Conservation (phyloP, 2,329 filamentous ascomycete species). For the Cryphonectria japonica region DNA sequence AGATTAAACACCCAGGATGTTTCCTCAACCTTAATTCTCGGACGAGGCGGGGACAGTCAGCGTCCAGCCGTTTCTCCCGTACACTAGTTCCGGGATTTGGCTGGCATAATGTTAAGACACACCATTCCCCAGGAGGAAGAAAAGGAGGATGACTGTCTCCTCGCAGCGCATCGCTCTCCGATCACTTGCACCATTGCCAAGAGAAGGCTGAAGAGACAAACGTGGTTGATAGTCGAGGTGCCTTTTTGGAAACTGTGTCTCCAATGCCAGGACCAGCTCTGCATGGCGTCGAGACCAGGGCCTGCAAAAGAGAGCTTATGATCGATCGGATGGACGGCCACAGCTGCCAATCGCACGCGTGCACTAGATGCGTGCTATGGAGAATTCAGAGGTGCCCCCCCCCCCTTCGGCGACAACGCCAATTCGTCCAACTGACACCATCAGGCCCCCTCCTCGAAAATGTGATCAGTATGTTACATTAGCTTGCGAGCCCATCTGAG, state of each 20-base stretch:
- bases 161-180: not conserved
- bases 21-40: conserved; percentile 1
- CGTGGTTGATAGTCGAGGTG: not conserved
- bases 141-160: not conserved
- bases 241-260: too few species aligned
- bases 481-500: not conserved
- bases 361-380: too few species aligned
- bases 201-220: not conserved
- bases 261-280: not conserved
- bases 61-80: not conserved
- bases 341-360: not conserved
- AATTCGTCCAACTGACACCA: too few species aligned
- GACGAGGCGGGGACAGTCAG: not conserved
- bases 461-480: not conserved
- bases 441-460: not conserved
- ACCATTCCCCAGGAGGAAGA: not conserved
- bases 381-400: too few species aligned
- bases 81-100: not conserved
- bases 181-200: not conserved
- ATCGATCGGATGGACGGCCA: not conserved
- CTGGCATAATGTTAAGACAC: not conserved
- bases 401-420: too few species aligned
- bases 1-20: not conserved
- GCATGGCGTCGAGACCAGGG: not conserved
- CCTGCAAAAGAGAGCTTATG: not conserved